These are phyloP conservation scores for Jacaranda copaia DNA, from an alignment of 257 asterid genomes.

Conservation along the genomic window DNA sequence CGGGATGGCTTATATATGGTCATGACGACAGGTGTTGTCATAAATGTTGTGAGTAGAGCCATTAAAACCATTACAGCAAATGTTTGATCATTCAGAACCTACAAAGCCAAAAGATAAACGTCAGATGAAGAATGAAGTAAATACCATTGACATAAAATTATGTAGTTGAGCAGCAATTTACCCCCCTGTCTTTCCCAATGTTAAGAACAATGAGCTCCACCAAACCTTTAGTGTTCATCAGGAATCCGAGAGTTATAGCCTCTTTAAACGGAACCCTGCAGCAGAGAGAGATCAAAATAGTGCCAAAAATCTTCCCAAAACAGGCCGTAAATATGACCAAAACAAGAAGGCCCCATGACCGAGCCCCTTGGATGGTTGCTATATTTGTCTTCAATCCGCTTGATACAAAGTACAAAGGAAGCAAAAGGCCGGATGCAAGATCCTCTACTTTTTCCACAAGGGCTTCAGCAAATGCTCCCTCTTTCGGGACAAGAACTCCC, in stretches of 20 bases:
- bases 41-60: constrained; percentile 83
- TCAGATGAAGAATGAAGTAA: constrained; percentile 18
- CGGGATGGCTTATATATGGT: constrained; percentile 64
- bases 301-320: constrained; percentile 68
- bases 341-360: constrained; percentile 73
- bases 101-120: constrained; percentile 23
- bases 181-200: constrained; percentile 75
- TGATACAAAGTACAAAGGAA: constrained; percentile 70
- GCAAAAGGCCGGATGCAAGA: constrained; percentile 67
- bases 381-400: constrained; percentile 74
- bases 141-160: not conserved
- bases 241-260: constrained; percentile 64
- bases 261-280: constrained; percentile 55
- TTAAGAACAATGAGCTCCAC: constrained; percentile 74
- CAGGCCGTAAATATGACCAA: constrained; percentile 64
- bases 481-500: constrained; percentile 76
- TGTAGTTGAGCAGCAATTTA: constrained; percentile 27
- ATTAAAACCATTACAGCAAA: constrained; percentile 78
- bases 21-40: constrained; percentile 70
- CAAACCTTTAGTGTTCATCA: constrained; percentile 79
- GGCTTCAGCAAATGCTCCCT: constrained; percentile 68
- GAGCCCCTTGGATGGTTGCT: constrained; percentile 66
- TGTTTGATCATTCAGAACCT: constrained; percentile 83
- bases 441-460: constrained; percentile 72
- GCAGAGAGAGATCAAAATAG: constrained; percentile 50